Evolutionary conservation across 768 basidiomycete species (phyloP), one percentile per base, ranked within the genome.

Genomic region (Hygrophorus russula): DNA sequence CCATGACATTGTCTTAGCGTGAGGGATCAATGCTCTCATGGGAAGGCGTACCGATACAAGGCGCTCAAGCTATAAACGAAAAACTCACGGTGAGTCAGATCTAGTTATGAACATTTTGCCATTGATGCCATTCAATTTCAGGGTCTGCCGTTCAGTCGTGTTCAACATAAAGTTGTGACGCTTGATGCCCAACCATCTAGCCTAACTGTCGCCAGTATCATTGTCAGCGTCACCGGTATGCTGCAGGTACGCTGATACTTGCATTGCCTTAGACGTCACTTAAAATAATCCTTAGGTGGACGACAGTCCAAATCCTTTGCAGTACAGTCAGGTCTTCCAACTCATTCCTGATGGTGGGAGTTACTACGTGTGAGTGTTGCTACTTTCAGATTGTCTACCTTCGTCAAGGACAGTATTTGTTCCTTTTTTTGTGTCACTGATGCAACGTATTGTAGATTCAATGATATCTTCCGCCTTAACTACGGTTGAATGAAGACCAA

Each of bases 391-490:
- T 38, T 11, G 11, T 38, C 11, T 19, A 11, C 24, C 24, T 24
- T 24, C n/a, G 14, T 20, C 36, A 11, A 38, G 11, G n/a, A n/a
- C 11, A 40, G 15, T 36, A 2, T 13, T 28, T 33, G 30, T 37
- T 27, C 11, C 12, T 13, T 9, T 14, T 37, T 18, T 32, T 27
- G n/a, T 13, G 39, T 4, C 14, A 24, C 24, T n/a, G 17, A 46
- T 42, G 19, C 49, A 41, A 30, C 39, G 36, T 30, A 41, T 19
- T 15, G 5, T 50, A 89, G 87, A 44, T 67, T 73, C 56, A 94
- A 94, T 61, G 88, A 93, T 59, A 80, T 93, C 48, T 93, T 96
- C 85, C 84, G 88, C 49, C 80, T 91, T 63, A 88, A 88, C 67
- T 74, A 78, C 57, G 82, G 76, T 51, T 68, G 58, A 57, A 60